These are phyloP conservation scores for Yamadazyma aaseri DNA, from an alignment of 1,139 yeast genomes.

Conservation along the genomic window DNA sequence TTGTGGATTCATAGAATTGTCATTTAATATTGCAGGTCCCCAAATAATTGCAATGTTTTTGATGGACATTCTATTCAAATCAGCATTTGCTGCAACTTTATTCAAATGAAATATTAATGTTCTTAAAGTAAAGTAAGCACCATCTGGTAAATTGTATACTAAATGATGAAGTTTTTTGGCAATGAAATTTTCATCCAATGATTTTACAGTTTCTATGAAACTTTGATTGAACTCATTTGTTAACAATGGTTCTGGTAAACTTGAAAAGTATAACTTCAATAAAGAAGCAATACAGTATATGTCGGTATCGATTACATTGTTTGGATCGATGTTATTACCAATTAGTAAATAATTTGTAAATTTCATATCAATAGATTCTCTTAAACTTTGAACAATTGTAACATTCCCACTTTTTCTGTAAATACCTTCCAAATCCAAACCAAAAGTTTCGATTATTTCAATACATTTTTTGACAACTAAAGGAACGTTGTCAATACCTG, in stretches of 20 bases:
- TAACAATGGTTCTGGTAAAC: constrained; percentile 69
- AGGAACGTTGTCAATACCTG: constrained; percentile 86
- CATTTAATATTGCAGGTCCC: constrained; percentile 86
- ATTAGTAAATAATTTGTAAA: constrained; percentile 59
- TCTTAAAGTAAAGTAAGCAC: constrained; percentile 88
- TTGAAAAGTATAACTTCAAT: constrained; percentile 63
- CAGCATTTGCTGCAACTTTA: constrained; percentile 64
- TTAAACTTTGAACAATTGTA: constrained; percentile 68
- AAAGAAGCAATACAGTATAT: constrained; percentile 72
- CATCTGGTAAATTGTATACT: constrained; percentile 88
- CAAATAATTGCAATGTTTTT: constrained; percentile 83
- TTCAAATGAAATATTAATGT: constrained; percentile 82
- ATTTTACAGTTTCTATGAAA: constrained; percentile 71
- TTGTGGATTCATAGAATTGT: constrained; percentile 62
- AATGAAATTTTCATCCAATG: constrained; percentile 49
- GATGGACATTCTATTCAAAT: constrained; percentile 73
- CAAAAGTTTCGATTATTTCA: constrained; percentile 79
- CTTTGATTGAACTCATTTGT: constrained; percentile 56
- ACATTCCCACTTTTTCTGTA: constrained; percentile 84
- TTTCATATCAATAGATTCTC: constrained; percentile 71
- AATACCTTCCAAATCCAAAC: constrained; percentile 83
- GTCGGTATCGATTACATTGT: constrained; percentile 62
- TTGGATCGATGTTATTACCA: constrained; percentile 43
- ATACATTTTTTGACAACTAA: constrained; percentile 88
- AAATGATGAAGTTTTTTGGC: constrained; percentile 81